These are phyloP conservation scores for Penicillium lagena DNA, from an alignment of 495 filamentous ascomycete genomes.

Conservation along the genomic window DNA sequence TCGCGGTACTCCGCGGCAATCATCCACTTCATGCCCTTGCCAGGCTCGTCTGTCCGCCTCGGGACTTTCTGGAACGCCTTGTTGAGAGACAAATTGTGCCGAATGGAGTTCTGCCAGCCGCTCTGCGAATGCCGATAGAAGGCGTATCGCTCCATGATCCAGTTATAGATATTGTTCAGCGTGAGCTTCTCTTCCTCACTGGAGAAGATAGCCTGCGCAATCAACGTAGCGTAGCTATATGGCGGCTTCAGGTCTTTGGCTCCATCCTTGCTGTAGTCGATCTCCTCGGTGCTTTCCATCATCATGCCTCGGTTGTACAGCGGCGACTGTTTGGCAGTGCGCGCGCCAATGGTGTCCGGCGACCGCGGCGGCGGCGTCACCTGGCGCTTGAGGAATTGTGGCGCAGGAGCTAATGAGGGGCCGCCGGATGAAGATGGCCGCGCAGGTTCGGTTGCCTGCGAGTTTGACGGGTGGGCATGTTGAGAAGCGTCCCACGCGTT, in stretches of 20 bases:
- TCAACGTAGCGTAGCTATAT: constrained; percentile 95
- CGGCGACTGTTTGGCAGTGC: constrained; percentile 51
- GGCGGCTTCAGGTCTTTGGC: constrained; percentile 88
- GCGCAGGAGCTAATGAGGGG: constrained; percentile 59
- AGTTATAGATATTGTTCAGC: constrained; percentile 83
- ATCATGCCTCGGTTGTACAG: constrained; percentile 61
- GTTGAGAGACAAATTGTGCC: constrained; percentile 91
- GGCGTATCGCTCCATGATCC: constrained; percentile 80
- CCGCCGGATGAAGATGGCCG: constrained; percentile 30
- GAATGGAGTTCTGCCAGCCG: constrained; percentile 98
- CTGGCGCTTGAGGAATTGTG: constrained; percentile 61
- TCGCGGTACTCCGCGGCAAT: constrained; percentile 75
- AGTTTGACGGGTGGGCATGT: constrained; percentile 30
- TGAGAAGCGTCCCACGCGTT: constrained; percentile 31
- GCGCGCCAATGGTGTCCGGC: constrained; percentile 34
- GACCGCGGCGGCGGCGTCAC: constrained; percentile 58
- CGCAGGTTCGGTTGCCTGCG: constrained; percentile 20
- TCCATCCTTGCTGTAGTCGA: constrained; percentile 79
- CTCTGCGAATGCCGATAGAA: constrained; percentile 78
- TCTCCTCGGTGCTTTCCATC: constrained; percentile 67
- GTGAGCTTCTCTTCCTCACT: constrained; percentile 81
- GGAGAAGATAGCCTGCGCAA: constrained; percentile 87
- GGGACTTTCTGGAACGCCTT: constrained; percentile 90
- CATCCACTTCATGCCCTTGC: constrained; percentile 98
- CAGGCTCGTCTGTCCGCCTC: constrained; percentile 86